Evolutionary conservation across 176 grass and related monocot species (phyloP).

Genomic region (Lolium multiflorum): DNA sequence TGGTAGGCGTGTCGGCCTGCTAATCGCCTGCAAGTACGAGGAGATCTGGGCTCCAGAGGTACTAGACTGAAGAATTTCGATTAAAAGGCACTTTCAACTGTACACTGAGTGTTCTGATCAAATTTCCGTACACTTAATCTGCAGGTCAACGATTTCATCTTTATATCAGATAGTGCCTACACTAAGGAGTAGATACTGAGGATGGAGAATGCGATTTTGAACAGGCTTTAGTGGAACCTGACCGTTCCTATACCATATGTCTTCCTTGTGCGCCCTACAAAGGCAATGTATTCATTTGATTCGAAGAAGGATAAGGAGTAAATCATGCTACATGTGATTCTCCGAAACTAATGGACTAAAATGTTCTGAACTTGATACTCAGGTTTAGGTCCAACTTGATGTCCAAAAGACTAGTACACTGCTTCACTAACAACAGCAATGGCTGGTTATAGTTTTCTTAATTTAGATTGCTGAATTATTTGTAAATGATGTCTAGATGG

Average conservation of each 20-base stretch:
- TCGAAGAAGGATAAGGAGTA: conserved; percentile 65
- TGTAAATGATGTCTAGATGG: no score
- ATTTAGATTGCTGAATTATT: no score
- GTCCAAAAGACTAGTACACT: no score
- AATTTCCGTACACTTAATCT: background rate
- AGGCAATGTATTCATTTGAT: conserved; percentile 50
- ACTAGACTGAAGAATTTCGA: background rate
- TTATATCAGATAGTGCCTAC: conserved; percentile 83
- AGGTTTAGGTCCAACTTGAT: no score
- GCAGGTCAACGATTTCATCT: conserved; percentile 90
- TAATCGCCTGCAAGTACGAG: conserved; percentile 93
- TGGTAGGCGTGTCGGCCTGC: conserved; percentile 72
- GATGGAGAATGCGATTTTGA: conserved; percentile 83
- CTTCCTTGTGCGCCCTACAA: conserved; percentile 81
- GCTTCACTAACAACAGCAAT: no score
- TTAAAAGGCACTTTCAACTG: background rate
- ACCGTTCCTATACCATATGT: conserved; percentile 80
- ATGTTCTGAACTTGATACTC: no score
- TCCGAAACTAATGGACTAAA: no score
- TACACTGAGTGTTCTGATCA: conserved; percentile 13
- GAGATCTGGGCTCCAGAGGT: conserved; percentile 95
- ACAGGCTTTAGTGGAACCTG: conserved; percentile 89
- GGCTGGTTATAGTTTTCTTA: no score
- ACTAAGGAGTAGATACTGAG: conserved; percentile 70
- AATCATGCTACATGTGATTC: no score